These are phyloP conservation scores for Trichomonas gallinae DNA, from an alignment of 208 protist species.

Conservation along the genomic window DNA sequence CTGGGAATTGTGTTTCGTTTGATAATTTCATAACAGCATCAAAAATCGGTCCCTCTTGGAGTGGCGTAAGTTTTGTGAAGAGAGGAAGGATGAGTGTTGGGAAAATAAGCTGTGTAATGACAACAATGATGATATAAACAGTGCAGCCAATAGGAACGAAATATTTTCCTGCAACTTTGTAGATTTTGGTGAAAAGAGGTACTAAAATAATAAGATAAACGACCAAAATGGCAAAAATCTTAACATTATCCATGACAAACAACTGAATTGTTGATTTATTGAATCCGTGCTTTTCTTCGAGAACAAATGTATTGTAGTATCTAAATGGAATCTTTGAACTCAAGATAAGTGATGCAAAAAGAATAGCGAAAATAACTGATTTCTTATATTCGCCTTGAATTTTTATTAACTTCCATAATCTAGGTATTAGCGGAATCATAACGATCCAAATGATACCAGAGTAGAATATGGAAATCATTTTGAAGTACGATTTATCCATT, in stretches of 20 bases:
- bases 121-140: neutral
- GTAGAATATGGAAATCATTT: neutral
- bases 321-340: neutral
- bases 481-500: neutral
- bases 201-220: neutral
- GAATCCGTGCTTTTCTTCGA: constrained; percentile 24
- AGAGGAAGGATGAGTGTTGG: neutral
- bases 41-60: neutral
- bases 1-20: neutral
- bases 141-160: neutral
- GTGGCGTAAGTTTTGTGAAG: neutral
- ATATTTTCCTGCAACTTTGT: neutral
- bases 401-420: neutral
- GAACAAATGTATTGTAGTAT: constrained; percentile 12
- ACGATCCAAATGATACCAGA: neutral
- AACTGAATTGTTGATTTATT: constrained; percentile 14
- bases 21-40: neutral
- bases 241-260: neutral
- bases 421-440: neutral
- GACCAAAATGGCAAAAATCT: neutral
- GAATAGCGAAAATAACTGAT: neutral
- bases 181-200: neutral
- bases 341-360: neutral
- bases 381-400: neutral
- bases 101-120: neutral